These are phyloP conservation scores for Lumnitzera racemosa DNA, from an alignment of 345 rosid genomes.

Conservation along the genomic window DNA sequence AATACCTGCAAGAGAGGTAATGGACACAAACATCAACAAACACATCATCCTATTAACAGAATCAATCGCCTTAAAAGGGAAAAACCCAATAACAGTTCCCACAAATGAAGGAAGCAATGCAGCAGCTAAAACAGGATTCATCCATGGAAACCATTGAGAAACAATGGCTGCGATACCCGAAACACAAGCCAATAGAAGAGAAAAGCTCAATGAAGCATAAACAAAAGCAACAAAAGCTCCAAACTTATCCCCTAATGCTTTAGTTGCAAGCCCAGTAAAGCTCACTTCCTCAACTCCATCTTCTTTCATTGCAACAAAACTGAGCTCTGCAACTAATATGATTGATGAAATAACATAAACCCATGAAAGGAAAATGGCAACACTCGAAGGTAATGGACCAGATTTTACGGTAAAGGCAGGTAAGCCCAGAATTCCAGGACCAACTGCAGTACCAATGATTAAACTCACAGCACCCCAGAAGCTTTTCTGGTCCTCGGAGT, in stretches of 20 bases:
- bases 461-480: conserved; percentile 95
- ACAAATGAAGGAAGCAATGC: conserved; percentile 52
- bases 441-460: conserved; percentile 87
- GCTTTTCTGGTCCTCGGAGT: conserved; percentile 31
- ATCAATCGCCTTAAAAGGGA: conserved; percentile 66
- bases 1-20: conserved; percentile 52
- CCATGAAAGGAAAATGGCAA: conserved; percentile 66
- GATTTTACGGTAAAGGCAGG: conserved; percentile 78
- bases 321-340: conserved; percentile 81
- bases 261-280: conserved; percentile 74
- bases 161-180: conserved; percentile 83
- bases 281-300: conserved; percentile 79
- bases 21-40: conserved; percentile 64
- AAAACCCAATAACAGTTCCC: conserved; percentile 45
- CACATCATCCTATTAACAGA: conserved; percentile 55
- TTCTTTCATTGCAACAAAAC: conserved; percentile 80
- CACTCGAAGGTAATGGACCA: conserved; percentile 65
- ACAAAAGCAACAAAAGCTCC: conserved; percentile 70
- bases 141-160: conserved; percentile 66
- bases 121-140: conserved; percentile 54
- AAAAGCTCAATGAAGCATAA: conserved; percentile 76
- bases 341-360: conserved; percentile 78
- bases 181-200: conserved; percentile 81
- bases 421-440: conserved; percentile 88
- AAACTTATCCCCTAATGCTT: conserved; percentile 57